Percentiles rank a stretch among this genome's conserved stretches.
phyloP scores from a whole-genome alignment of 768 basidiomycete species.

The Rhodotorula kratochvilovae region DNA sequence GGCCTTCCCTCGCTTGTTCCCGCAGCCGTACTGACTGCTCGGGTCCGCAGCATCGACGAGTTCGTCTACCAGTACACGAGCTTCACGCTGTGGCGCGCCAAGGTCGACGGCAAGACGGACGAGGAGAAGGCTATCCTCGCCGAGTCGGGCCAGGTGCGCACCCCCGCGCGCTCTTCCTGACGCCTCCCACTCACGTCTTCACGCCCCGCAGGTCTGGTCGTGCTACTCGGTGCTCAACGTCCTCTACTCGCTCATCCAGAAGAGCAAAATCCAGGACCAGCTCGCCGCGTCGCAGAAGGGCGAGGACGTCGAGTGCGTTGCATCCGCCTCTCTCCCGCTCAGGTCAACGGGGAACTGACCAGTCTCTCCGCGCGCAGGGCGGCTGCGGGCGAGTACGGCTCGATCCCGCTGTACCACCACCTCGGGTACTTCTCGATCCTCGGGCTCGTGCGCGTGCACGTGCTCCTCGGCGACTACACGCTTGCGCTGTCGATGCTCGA shows the following conservation, averaged over 20 bases:
- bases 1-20: neutral
- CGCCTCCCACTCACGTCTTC: neutral
- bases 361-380: slow-evolving; percentile 46
- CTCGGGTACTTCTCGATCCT: slow-evolving; percentile 96
- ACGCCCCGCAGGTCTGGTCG: slow-evolving; percentile 70
- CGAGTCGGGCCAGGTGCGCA: slow-evolving; percentile 61
- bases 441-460: slow-evolving; percentile 90
- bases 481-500: slow-evolving; percentile 94
- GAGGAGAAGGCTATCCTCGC: slow-evolving; percentile 80
- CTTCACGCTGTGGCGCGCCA: slow-evolving; percentile 86
- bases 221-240: slow-evolving; percentile 98
- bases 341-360: neutral
- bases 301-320: slow-evolving; percentile 58
- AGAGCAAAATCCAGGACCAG: slow-evolving; percentile 90
- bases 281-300: slow-evolving; percentile 75
- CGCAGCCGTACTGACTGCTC: neutral
- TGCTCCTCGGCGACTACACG: slow-evolving; percentile 89
- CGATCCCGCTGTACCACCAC: slow-evolving; percentile 82
- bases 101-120: slow-evolving; percentile 66
- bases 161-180: slow-evolving; percentile 25
- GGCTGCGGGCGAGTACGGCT: slow-evolving; percentile 85
- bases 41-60: slow-evolving; percentile 62
- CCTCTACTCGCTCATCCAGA: slow-evolving; percentile 96
- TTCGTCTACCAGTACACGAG: slow-evolving; percentile 98
- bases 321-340: slow-evolving; percentile 50